Evolutionary conservation across 495 filamentous ascomycete genomes (phyloP), one percentile per base, ranked within the genome.

Genomic region (Saxophila tyrrhenica): DNA sequence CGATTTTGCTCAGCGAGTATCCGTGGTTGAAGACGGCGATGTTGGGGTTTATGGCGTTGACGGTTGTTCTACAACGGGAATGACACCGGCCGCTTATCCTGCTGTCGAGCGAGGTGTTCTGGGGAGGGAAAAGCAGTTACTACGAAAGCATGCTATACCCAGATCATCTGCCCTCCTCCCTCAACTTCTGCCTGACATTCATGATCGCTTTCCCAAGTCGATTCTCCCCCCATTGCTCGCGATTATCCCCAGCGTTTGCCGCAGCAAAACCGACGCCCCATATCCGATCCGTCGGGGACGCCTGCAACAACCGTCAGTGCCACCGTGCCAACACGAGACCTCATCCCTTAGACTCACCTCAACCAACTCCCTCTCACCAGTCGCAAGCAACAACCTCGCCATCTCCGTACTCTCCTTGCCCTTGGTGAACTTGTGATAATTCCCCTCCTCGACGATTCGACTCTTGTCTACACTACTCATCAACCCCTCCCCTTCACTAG

Each of bases 21-120:
- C 92, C 94, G 17, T 97, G 92, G 94, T 63, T 96, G 60, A 99
- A 99, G 79, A 90, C 85, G 15, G 89, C 83, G 1, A 82, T 97
- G 78, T 67, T 99, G 63, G 91, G 87, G 2, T 72, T 96, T 3
- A 99, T 99, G 92, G 92, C 92, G 0, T 65, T 96, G 62, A 82
- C 94, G 74, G 94, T 96, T 13, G 83, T 97, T 17, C 69, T 97
- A 63, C 94, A 99, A 68, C 72, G 92, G 63, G 92, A 98, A 61
- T 72, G 51, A 61, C 5, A 8, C 16, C 23, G 29, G 17, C 2
- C n/a, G n/a, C n/a, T n/a, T n/a, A n/a, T n/a, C n/a, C n/a, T n/a
- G 25, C 16, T 35, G 38, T 46, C 21, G 10, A 57, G 45, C 53
- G 45, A 55, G 55, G 55, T 41, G 55, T 52, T 19, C 38, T 20